A percentile compares a stretch with the other conserved stretches of the same genome.
phyloP scores from a whole-genome alignment of 1,284 basidiomycete species.

The Pholiota adiposa region DNA sequence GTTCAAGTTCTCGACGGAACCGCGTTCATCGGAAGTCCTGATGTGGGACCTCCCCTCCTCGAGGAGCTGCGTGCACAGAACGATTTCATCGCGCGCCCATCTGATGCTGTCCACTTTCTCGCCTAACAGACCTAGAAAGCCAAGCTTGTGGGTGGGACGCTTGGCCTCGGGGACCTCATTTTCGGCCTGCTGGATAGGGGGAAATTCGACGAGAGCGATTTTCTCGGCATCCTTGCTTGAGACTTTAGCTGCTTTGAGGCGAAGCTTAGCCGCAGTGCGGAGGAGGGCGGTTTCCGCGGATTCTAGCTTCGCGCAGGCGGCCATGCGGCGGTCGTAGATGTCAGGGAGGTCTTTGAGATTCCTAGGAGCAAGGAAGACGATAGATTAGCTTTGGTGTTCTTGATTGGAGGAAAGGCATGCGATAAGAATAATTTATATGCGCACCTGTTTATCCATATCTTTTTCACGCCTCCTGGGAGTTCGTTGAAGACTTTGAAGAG shows the following conservation, averaged over 20 bases:
- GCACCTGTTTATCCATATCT: conserved; percentile 87
- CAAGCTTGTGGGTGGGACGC: conserved; percentile 83
- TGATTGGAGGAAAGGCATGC: neutral
- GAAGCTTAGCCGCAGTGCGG: conserved; percentile 73
- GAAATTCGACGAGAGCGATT: conserved; percentile 25
- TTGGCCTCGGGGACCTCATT: conserved; percentile 53
- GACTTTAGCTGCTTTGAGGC: conserved; percentile 39
- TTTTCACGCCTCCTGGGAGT: conserved; percentile 84
- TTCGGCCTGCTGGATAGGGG: conserved; percentile 17
- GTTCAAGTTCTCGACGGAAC: conserved; percentile 11
- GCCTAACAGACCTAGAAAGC: conserved; percentile 61
- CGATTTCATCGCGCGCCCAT: conserved; percentile 82
- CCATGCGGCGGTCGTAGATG: conserved; percentile 78
- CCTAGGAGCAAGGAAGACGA: conserved; percentile 31
- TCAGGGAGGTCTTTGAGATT: conserved; percentile 87
- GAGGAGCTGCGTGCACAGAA: conserved; percentile 53
- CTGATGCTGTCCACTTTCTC: conserved; percentile 92
- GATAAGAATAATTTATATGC: conserved; percentile 10
- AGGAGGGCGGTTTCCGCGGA: conserved; percentile 81
- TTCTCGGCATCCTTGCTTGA: conserved; percentile 14
- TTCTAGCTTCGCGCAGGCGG: conserved; percentile 82
- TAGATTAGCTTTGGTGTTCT: neutral
- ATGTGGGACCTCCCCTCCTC: conserved; percentile 51
- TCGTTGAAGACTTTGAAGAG: conserved; percentile 72
- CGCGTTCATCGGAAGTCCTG: conserved; percentile 24